Base-by-base conservation (phyloP, 139 green algal genomes). In the Closterium sp. region DNA sequence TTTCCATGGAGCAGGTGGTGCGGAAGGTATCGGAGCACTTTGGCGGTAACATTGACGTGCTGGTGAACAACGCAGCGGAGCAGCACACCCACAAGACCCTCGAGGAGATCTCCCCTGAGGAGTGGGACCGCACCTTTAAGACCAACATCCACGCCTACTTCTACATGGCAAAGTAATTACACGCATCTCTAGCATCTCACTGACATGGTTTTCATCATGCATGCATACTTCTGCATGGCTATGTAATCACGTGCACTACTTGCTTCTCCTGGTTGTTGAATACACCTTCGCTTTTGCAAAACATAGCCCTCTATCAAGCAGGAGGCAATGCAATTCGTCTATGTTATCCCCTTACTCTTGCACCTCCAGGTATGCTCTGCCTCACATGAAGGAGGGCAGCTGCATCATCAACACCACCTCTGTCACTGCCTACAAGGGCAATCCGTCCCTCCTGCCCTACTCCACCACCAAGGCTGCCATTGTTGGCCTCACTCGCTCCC, bases 131-230 rank as follows among this genome's bases (percentile, higher is more conserved):
- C 34, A 89, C 92, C 31, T 97, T 96, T 70, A 90, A 91, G 31
- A 96, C 94, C 92, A 98, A 98, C 92, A 95, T 98, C 34, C 96
- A 96, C 85, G 91, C 94, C 31, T 95, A 95, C 89, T 97, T 98
- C 93, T 97, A 96, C 88, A 93, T 98, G 50, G 0, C 50, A 22
- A 73, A 73, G 50, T 73, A 73, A 73, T 73, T 4, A n/a, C n/a
- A n/a, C 10, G 38, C 38, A 45, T 6, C 3, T 7, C 32, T 38
- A 7, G 2, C 32, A 38, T 38, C 3, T 38, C 3, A 3, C 32
- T 38, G 32, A 3, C 32, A 38, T 38, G n/a, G n/a, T n/a, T n/a
- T n/a, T n/a, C n/a, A n/a, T n/a, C n/a, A n/a, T n/a, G n/a, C n/a
- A n/a, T n/a, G n/a, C n/a, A n/a, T n/a, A n/a, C n/a, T n/a, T n/a